Conservation (phyloP, 257 asterid genomes). For the Solanum bulbocastanum region DNA sequence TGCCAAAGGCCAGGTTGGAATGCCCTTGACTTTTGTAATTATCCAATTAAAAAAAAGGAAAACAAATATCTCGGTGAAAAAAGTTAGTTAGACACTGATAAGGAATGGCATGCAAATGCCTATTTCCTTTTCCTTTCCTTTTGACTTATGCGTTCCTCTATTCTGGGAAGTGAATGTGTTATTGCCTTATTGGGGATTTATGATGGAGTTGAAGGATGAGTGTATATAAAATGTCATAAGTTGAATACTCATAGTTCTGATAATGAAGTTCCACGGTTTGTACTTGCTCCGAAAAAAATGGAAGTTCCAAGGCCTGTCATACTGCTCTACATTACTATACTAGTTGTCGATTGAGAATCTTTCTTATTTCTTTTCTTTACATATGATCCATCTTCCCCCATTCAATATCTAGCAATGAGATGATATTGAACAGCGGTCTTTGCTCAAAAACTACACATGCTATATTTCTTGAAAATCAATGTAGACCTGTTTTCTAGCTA, state of each 20-base stretch:
- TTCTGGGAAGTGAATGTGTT: neutral
- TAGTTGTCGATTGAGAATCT: neutral
- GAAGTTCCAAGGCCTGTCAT: neutral
- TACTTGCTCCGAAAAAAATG: neutral
- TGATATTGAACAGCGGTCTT: neutral
- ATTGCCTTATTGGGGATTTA: neutral
- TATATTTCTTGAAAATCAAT: neutral
- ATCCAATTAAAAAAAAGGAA: neutral
- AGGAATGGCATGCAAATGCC: neutral
- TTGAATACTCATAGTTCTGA: neutral
- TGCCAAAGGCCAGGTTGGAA: slow-evolving; percentile 86
- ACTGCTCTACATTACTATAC: neutral
- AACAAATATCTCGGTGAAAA: neutral
- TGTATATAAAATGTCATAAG: neutral
- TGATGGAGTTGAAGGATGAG: neutral
- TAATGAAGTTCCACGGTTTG: neutral
- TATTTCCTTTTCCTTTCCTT: neutral
- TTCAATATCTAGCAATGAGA: neutral
- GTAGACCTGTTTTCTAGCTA: neutral
- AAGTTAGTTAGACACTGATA: neutral
- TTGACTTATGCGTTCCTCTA: neutral
- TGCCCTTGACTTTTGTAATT: neutral
- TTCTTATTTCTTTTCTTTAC: neutral
- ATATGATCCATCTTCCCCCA: neutral
- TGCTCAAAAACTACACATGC: neutral